A percentile compares a stretch with the other conserved stretches of the same genome.
These are phyloP conservation scores for Silene coronaria DNA, from an alignment of 179 eudicot genomes.

Conservation along the genomic window DNA sequence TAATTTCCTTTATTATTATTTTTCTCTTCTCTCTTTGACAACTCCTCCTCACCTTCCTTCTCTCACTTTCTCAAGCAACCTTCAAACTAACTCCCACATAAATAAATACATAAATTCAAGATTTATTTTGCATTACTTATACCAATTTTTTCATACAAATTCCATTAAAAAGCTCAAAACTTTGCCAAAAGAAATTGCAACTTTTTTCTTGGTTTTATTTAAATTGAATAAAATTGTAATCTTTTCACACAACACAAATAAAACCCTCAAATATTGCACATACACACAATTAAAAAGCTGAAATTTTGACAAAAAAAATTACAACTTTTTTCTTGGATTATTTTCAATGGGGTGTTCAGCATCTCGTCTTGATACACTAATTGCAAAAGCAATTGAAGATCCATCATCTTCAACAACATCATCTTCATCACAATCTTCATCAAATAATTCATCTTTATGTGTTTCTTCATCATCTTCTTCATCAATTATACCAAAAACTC, in stretches of 20 bases:
- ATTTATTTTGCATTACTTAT: background rate
- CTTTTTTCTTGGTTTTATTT: background rate
- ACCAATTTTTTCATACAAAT: background rate
- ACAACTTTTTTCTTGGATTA: background rate
- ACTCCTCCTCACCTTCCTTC: slow-evolving; percentile 16
- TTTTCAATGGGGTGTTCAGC: slow-evolving; percentile 38
- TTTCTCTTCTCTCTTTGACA: background rate
- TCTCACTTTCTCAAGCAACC: slow-evolving; percentile 3
- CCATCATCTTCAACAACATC: slow-evolving; percentile 16
- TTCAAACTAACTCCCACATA: background rate
- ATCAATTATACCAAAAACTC: slow-evolving; percentile 27
- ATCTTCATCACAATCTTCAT: slow-evolving; percentile 7
- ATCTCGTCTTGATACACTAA: slow-evolving; percentile 26
- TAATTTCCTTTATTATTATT: background rate
- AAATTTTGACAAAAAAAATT: background rate
- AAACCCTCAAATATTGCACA: background rate
- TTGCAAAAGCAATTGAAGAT: slow-evolving; percentile 37
- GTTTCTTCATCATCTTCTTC: slow-evolving; percentile 23
- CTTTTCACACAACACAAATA: background rate
- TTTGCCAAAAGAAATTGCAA: background rate
- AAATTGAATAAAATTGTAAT: too few relatives aligned
- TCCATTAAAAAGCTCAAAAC: background rate
- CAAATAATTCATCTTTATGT: slow-evolving; percentile 9
- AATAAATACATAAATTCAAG: too few relatives aligned
- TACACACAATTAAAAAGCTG: background rate